Evolutionary conservation across 345 rosid species (phyloP).

Genomic region (Pelargonium nanum): DNA sequence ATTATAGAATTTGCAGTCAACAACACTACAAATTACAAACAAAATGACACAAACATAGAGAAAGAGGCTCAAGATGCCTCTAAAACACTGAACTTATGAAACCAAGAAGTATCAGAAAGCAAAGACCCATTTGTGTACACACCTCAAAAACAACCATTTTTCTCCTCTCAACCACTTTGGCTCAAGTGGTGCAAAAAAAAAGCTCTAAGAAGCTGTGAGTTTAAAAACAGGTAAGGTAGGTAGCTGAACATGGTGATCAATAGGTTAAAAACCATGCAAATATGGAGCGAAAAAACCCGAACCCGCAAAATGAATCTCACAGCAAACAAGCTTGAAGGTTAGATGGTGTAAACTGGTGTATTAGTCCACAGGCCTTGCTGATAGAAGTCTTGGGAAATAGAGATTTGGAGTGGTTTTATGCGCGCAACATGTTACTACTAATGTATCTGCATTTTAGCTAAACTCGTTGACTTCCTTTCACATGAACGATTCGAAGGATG

Average conservation of each 20-base stretch:
- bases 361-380: conserved; percentile 13
- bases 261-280: conserved; percentile 26
- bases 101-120: conserved; percentile 7
- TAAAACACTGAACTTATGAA: conserved; percentile 18
- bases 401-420: too few relatives aligned
- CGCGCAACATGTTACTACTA: too few relatives aligned
- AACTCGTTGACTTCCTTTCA: conserved; percentile 21
- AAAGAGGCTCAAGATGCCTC: conserved; percentile 23
- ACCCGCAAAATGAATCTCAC: conserved; percentile 34
- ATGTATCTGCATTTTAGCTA: not conserved
- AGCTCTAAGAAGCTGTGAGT: conserved; percentile 23
- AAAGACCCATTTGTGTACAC: conserved; percentile 21
- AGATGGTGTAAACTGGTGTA: conserved; percentile 9
- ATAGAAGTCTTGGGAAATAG: too few relatives aligned
- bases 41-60: conserved; percentile 6
- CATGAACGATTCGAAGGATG: conserved; percentile 34
- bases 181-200: conserved; percentile 5
- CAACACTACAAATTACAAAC: too few relatives aligned
- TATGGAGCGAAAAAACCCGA: conserved; percentile 12
- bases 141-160: conserved; percentile 15
- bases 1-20: too few relatives aligned
- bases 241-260: conserved; percentile 21
- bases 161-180: too few relatives aligned
- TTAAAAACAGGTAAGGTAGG: conserved; percentile 28
- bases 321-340: conserved; percentile 27